Evolutionary conservation across 2,329 filamentous ascomycete species (phyloP), one percentile per base, ranked within the genome.

Genomic region (Colletotrichum cuscutae): DNA sequence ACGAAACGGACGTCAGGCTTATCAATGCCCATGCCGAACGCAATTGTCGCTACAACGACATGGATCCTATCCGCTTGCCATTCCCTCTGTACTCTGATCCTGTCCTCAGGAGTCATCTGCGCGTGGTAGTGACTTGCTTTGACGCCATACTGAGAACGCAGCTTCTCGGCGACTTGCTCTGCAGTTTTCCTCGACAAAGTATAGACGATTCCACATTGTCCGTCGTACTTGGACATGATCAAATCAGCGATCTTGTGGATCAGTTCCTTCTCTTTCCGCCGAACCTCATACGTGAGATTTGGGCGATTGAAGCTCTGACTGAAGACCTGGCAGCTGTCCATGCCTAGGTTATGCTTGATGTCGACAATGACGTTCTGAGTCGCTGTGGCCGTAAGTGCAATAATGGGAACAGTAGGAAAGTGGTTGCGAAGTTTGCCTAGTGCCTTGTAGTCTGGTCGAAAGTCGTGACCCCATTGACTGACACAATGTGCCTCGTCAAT

Each of bases 1-100:
- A 99, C 97, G 80, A 97, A 99, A 32, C 97, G 93, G 60, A 99
- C 97, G 80, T 99, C 93, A 0, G 95, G 90, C 81, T 99, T 99
- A 85, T 99, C 97, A 76, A 99, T 99, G n/a, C 97, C 97, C 97
- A 99, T 99, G 7, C 97, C 97, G 80, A 99, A 99, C 28, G 97
- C 97, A 81, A 99, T 98, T 0, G 97, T 99, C 24, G 97, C 97
- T 62, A 99, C 97, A 56, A 99, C 97, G 42, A 99, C 94, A 76
- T 98, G 93, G 78, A 92, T 89, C 64, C 86, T 84, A 6, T 95
- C 95, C 56, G 84, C 85, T 81, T 99, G 97, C 97, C 97, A 99
- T 35, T 91, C 82, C 73, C 89, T 89, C 81, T 98, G 96, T 5
- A 97, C 89, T 7, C 87, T 81, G 1, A 88, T 86, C 80, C 96